Base-by-base conservation (phyloP, 768 basidiomycete genomes). In the Panellus pusillus region DNA sequence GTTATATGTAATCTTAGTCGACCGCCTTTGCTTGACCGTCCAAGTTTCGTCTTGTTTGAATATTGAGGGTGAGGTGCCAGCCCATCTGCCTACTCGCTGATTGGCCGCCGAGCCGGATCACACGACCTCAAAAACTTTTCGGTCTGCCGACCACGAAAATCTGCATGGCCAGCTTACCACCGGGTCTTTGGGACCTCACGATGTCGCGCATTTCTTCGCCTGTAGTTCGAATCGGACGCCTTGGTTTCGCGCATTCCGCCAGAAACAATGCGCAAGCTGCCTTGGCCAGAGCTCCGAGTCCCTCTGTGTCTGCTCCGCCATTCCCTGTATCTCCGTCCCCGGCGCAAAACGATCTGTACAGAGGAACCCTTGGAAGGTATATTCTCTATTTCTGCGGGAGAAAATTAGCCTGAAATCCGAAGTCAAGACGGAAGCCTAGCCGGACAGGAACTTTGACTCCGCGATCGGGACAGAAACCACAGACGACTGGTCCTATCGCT, bases 181-280 rank as follows among this genome's bases (percentile, higher is more conserved):
- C 47, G n/a, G 59, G 59, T 40, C 59, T 61, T 3, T 61, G 59
- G 59, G 59, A 61, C 35, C 52, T 61, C 19, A 61, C 59, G n/a
- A 50, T 61, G 18, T 52, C 59, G 40, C 59, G 59, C 3, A 32
- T 61, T 8, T 56, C 44, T 3, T 24, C 51, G 8, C 17, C 50
- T 9, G 14, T 31, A 14, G 12, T 50, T 8, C 55, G 58, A 4
- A 28, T 47, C 29, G 55, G 59, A 18, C 45, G 55, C 40, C 55
- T 56, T 18, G 55, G 59, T 29, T 61, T 57, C 14, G 55, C 55
- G 5, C 59, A 61, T 51, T 57, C 59, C 15, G 55, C 55, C 2
- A 56, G 44, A 45, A 42, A 51, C 28, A 47, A 41, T 48, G 59
- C 59, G 41, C 55, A 57, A 19, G 47, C 59, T 2, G 55, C 55